Evolutionary conservation across 345 rosid genomes (phyloP).

Genomic region (Schrenkiella parvula): DNA sequence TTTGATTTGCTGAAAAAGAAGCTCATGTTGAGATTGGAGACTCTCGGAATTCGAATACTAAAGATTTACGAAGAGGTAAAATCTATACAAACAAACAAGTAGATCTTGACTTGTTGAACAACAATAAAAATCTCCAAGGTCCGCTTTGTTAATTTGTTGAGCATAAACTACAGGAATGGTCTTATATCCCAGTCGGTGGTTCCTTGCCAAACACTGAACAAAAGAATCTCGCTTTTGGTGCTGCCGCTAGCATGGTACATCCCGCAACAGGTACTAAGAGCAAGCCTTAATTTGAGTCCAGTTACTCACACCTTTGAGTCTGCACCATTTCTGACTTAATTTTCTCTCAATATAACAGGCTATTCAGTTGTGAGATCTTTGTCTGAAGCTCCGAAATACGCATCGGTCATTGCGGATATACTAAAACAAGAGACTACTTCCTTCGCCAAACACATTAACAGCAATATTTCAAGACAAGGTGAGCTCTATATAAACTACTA

Average conservation of each 20-base stretch:
- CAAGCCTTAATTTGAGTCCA: background rate
- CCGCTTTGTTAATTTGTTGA: slow-evolving; percentile 2
- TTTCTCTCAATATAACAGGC: slow-evolving; percentile 45
- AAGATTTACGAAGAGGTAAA: slow-evolving; percentile 86
- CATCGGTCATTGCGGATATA: slow-evolving; percentile 73
- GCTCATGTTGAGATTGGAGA: slow-evolving; percentile 73
- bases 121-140: background rate
- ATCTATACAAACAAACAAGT: background rate
- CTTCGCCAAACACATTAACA: slow-evolving; percentile 29
- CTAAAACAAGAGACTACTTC: slow-evolving; percentile 38
- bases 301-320: background rate
- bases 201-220: slow-evolving; percentile 90
- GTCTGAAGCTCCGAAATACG: slow-evolving; percentile 94
- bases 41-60: slow-evolving; percentile 61
- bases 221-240: slow-evolving; percentile 92
- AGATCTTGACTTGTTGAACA: background rate
- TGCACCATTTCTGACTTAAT: background rate
- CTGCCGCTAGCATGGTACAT: slow-evolving; percentile 98
- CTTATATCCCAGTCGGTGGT: slow-evolving; percentile 97
- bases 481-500: background rate
- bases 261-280: slow-evolving; percentile 76
- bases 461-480: slow-evolving; percentile 87
- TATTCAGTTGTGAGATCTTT: slow-evolving; percentile 93
- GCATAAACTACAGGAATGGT: slow-evolving; percentile 72
- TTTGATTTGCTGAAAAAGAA: slow-evolving; percentile 73